Conservation (phyloP, 2,329 filamentous ascomycete genomes). For the Botrytis fabae region DNA sequence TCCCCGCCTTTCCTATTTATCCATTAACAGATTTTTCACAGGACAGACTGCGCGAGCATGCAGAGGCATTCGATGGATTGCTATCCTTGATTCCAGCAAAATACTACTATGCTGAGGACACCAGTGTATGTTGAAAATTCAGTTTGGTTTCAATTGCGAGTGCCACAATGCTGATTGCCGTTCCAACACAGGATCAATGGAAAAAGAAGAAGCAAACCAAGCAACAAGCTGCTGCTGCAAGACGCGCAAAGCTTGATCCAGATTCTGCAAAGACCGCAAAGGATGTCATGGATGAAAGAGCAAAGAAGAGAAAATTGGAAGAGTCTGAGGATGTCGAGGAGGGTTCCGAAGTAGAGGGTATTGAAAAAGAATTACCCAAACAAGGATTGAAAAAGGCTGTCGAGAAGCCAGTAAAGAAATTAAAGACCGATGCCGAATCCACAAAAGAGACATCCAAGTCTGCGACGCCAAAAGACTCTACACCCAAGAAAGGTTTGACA, state of each 20-base stretch:
- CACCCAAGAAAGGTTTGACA: constrained; percentile 28
- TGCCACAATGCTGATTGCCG: constrained; percentile 27
- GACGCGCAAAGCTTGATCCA: constrained; percentile 86
- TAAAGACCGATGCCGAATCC: constrained; percentile 47
- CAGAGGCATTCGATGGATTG: constrained; percentile 50
- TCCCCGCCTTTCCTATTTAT: constrained; percentile 31
- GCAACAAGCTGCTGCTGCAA: constrained; percentile 77
- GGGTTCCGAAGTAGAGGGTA: constrained; percentile 44
- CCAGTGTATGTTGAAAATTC: constrained; percentile 54
- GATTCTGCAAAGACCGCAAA: constrained; percentile 89
- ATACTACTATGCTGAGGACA: constrained; percentile 69
- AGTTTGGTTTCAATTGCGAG: constrained; percentile 4
- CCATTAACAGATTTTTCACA: constrained; percentile 35
- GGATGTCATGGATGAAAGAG: constrained; percentile 84
- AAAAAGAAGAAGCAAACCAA: constrained; percentile 94
- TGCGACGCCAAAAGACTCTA: constrained; percentile 43
- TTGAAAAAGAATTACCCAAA: constrained; percentile 61
- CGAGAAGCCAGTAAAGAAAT: constrained; percentile 51
- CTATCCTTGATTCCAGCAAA: constrained; percentile 71
- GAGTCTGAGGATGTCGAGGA: constrained; percentile 53
- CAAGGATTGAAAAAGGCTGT: constrained; percentile 59
- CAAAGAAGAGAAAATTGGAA: constrained; percentile 78
- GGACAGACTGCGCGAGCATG: constrained; percentile 53
- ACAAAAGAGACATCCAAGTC: constrained; percentile 32
- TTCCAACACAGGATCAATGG: constrained; percentile 75